These are phyloP conservation scores for Podila clonocystis DNA, from an alignment of 192 early-diverging fungal genomes.

Conservation along the genomic window DNA sequence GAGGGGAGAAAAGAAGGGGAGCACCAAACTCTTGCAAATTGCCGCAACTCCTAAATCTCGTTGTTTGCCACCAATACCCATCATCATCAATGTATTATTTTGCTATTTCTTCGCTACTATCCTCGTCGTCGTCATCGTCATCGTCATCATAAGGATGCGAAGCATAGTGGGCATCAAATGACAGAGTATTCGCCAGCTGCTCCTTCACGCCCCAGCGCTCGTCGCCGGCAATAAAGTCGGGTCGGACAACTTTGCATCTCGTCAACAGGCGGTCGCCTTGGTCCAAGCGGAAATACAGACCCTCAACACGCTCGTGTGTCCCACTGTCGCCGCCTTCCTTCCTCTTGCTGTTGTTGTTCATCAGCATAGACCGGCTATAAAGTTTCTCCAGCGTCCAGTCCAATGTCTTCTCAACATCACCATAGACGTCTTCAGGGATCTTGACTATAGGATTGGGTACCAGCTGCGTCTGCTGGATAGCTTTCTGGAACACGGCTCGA, in stretches of 20 bases:
- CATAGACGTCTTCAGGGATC: conserved; percentile 19
- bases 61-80: no score
- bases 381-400: conserved; percentile 26
- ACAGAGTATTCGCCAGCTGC: conserved; percentile 31
- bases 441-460: conserved; percentile 15
- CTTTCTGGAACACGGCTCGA: conserved; percentile 25
- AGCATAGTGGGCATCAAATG: background rate
- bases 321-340: background rate
- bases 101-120: background rate
- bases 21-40: no score
- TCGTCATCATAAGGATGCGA: conserved; percentile 6
- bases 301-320: conserved; percentile 29
- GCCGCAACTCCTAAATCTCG: no score
- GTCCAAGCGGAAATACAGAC: conserved; percentile 44
- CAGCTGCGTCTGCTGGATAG: conserved; percentile 26
- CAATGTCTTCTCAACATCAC: conserved; percentile 33
- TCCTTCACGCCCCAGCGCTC: conserved; percentile 47
- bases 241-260: conserved; percentile 40
- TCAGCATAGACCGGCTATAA: conserved; percentile 34
- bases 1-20: no score
- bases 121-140: conserved; percentile 1
- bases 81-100: no score
- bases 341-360: background rate
- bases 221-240: conserved; percentile 48
- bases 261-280: conserved; percentile 46